Percentiles rank a stretch among this genome's conserved stretches.
Evolutionary conservation across 208 protist species (phyloP).

Genomic region (Leishmania guyanensis): DNA sequence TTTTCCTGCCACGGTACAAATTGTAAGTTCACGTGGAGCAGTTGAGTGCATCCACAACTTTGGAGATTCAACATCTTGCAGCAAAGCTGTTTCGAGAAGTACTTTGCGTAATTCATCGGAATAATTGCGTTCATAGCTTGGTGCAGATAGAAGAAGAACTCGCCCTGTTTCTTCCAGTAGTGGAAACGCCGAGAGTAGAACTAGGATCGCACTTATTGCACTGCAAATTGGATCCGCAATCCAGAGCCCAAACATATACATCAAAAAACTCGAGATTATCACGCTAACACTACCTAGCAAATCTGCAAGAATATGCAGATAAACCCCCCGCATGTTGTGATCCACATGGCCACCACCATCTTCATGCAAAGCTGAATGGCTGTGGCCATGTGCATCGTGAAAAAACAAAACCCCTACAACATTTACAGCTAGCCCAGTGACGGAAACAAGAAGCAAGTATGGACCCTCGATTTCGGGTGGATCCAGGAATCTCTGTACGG

Average conservation of each 20-base stretch:
- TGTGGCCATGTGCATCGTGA: conserved; percentile 66
- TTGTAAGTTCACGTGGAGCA: conserved; percentile 51
- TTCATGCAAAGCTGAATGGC: conserved; percentile 53
- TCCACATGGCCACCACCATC: conserved; percentile 42
- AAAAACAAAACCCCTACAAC: conserved; percentile 86
- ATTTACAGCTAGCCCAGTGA: conserved; percentile 85
- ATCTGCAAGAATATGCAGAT: conserved; percentile 91
- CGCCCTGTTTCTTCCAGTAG: conserved; percentile 80
- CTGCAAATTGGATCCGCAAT: conserved; percentile 84
- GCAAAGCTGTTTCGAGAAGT: conserved; percentile 30
- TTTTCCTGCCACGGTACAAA: conserved; percentile 49
- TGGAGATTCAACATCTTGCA: conserved; percentile 39
- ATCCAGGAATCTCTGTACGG: conserved; percentile 73
- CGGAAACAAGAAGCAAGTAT: conserved; percentile 83
- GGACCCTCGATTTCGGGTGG: conserved; percentile 75
- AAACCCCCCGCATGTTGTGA: conserved; percentile 87
- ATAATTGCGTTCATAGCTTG: conserved; percentile 33
- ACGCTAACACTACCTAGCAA: conserved; percentile 86
- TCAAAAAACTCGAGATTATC: conserved; percentile 79
- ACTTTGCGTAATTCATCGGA: conserved; percentile 20
- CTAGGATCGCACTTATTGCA: conserved; percentile 62
- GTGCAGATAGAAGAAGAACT: conserved; percentile 59
- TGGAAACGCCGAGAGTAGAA: conserved; percentile 76
- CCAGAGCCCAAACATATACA: conserved; percentile 56
- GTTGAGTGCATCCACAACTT: conserved; percentile 70